Conservation (phyloP, 2,329 filamentous ascomycete genomes). For the Blumeriella jaapii region DNA sequence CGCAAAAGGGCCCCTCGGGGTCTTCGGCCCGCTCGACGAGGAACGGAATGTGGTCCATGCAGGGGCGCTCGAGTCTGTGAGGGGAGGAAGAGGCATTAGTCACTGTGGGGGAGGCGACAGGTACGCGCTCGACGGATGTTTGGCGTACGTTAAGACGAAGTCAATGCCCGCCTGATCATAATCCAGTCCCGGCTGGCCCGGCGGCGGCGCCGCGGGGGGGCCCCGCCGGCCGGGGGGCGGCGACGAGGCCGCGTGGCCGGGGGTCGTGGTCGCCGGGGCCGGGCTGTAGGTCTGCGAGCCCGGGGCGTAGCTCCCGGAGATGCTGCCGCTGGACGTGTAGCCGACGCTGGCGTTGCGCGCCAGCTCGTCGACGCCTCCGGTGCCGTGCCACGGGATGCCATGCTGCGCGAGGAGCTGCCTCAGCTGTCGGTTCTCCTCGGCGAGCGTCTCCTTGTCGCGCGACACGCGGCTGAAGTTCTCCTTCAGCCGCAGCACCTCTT, state of each 20-base stretch:
- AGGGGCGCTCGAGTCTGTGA: conserved; percentile 75
- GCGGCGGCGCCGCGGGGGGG: conserved; percentile 20
- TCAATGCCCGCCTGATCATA: conserved; percentile 79
- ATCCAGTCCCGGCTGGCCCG: conserved; percentile 39
- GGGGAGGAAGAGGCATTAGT: conserved; percentile 31
- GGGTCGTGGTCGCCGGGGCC: conserved; percentile 16
- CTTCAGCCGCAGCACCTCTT: conserved; percentile 80
- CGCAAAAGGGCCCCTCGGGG: conserved; percentile 59
- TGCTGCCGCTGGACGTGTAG: conserved; percentile 43
- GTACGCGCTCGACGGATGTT: conserved; percentile 52
- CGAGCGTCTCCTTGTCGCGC: conserved; percentile 64
- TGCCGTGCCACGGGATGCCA: conserved; percentile 33
- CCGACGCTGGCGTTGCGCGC: conserved; percentile 35
- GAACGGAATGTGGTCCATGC: conserved; percentile 82
- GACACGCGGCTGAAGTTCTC: conserved; percentile 66
- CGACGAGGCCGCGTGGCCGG: conserved; percentile 6
- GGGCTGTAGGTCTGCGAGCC: conserved; percentile 30
- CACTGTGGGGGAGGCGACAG: conserved; percentile 51
- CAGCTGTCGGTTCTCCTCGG: conserved; percentile 70
- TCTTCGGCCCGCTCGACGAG: conserved; percentile 51
- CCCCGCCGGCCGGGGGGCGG: conserved; percentile 9
- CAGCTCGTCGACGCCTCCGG: conserved; percentile 24
- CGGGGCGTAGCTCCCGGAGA: conserved; percentile 49
- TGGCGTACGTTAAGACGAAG: conserved; percentile 78
- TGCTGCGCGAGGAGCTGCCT: conserved; percentile 44